A percentile compares a stretch with the other conserved stretches of the same genome.
Conservation (phyloP, 148 eudicot genomes). For the Rhododendron griersonianum region DNA sequence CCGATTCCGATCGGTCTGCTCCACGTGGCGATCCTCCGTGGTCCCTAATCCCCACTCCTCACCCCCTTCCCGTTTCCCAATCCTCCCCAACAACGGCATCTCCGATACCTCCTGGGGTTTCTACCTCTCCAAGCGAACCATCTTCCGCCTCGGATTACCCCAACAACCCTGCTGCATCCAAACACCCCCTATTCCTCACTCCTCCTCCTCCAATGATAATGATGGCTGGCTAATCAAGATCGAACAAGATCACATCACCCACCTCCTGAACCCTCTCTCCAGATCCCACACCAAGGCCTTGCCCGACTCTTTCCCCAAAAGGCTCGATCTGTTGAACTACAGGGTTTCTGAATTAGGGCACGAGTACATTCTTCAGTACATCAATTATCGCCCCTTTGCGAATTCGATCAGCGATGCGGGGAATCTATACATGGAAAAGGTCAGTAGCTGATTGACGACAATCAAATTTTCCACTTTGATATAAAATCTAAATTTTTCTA, state of each 20-base stretch:
- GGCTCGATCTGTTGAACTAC: slow-evolving; percentile 30
- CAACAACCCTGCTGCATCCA: slow-evolving; percentile 5
- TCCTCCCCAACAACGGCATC: slow-evolving; percentile 42
- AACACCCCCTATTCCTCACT: slow-evolving; percentile 3
- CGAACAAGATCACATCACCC: slow-evolving; percentile 37
- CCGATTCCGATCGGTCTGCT: slow-evolving; percentile 68
- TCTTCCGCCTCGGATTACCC: slow-evolving; percentile 24
- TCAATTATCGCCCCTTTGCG: slow-evolving; percentile 34
- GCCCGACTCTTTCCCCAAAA: slow-evolving; percentile 29
- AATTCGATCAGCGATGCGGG: slow-evolving; percentile 44
- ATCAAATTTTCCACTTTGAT: background rate
- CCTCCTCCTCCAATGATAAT: background rate
- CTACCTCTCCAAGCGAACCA: slow-evolving; percentile 52
- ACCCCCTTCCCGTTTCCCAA: slow-evolving; percentile 32
- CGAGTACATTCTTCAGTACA: slow-evolving; percentile 51
- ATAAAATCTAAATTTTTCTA: background rate
- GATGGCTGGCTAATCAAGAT: slow-evolving; percentile 60
- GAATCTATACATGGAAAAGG: slow-evolving; percentile 56
- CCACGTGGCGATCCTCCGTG: slow-evolving; percentile 56
- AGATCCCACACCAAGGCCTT: slow-evolving; percentile 33
- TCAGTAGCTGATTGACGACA: slow-evolving; percentile 4
- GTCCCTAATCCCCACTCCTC: background rate
- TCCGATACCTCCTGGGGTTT: slow-evolving; percentile 48
- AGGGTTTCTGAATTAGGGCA: slow-evolving; percentile 49
- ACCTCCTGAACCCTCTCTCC: slow-evolving; percentile 46